A percentile compares a stretch with the other conserved stretches of the same genome.
phyloP scores from a whole-genome alignment of 495 filamentous ascomycete species.

The Aspergillus diversus region DNA sequence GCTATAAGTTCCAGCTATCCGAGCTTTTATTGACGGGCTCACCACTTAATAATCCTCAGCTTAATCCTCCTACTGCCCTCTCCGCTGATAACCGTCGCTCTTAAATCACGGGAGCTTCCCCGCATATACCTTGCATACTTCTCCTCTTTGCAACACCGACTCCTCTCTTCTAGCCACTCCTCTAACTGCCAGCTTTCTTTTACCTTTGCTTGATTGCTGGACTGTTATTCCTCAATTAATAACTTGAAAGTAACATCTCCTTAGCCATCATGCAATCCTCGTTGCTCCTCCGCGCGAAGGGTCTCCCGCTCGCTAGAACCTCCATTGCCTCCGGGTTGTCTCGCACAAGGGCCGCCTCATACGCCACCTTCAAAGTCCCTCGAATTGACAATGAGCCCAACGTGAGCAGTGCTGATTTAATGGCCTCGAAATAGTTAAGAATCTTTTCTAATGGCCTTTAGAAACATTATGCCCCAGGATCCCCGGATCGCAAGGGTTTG shows the following conservation, averaged over 20 bases:
- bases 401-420: constrained; percentile 54
- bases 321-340: constrained; percentile 19
- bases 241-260: neutral
- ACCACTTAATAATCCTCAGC: neutral
- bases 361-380: constrained; percentile 86
- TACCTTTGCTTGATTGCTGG: neutral
- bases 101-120: constrained; percentile 28
- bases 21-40: neutral
- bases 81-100: constrained; percentile 15
- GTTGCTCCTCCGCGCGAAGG: constrained; percentile 37
- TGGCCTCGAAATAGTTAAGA: neutral
- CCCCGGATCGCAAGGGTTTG: constrained; percentile 73
- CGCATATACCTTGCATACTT: constrained; percentile 20
- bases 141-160: neutral
- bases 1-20: too few relatives aligned
- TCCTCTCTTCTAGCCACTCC: constrained; percentile 14
- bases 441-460: constrained; percentile 34
- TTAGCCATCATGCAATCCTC: constrained; percentile 40
- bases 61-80: neutral
- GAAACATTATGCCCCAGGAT: constrained; percentile 87
- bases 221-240: neutral
- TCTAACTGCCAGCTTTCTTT: neutral
- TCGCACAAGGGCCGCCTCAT: constrained; percentile 47
- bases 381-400: constrained; percentile 91
- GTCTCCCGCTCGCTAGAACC: constrained; percentile 33